Conservation (phyloP, 768 basidiomycete genomes). For the Pleurotus tuoliensis region DNA sequence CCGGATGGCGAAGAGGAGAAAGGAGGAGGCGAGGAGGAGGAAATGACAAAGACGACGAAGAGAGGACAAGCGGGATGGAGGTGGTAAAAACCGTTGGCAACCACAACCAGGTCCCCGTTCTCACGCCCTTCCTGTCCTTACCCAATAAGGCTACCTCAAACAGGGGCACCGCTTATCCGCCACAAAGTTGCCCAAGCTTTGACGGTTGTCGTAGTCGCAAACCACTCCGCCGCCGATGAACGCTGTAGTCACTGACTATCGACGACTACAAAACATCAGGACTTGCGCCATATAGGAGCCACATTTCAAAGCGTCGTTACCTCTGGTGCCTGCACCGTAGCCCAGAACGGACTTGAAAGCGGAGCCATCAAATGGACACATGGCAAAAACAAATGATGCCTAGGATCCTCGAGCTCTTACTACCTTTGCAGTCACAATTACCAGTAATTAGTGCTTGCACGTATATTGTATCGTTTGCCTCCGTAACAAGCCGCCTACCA, state of each 20-base stretch:
- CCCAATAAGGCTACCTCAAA: slow-evolving; percentile 2
- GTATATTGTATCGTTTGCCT: too few species aligned
- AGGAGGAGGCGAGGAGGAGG: slow-evolving; percentile 23
- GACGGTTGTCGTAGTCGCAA: not conserved
- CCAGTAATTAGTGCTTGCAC: too few species aligned
- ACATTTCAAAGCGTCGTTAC: too few species aligned
- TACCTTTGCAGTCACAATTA: too few species aligned
- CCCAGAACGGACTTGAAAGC: not conserved
- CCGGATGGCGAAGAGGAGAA: slow-evolving; percentile 28
- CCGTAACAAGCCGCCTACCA: too few species aligned
- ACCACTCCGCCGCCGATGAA: too few species aligned
- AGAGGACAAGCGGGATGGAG: slow-evolving; percentile 27
- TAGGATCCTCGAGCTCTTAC: too few species aligned
- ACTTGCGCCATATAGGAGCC: too few species aligned
- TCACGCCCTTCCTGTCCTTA: slow-evolving; percentile 1
- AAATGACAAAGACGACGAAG: slow-evolving; percentile 17
- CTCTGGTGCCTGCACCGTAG: too few species aligned
- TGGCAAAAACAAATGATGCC: slow-evolving; percentile 4
- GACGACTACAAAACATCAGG: too few species aligned
- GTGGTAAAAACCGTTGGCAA: slow-evolving; percentile 27
- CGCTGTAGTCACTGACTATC: too few species aligned
- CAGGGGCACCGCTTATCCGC: slow-evolving; percentile 7
- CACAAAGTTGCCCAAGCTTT: not conserved
- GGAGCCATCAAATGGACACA: not conserved
- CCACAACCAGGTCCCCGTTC: slow-evolving; percentile 9